Evolutionary conservation across 306 rosid genomes (phyloP), one percentile per base, ranked within the genome.

Genomic region (Oemleria cerasiformis): DNA sequence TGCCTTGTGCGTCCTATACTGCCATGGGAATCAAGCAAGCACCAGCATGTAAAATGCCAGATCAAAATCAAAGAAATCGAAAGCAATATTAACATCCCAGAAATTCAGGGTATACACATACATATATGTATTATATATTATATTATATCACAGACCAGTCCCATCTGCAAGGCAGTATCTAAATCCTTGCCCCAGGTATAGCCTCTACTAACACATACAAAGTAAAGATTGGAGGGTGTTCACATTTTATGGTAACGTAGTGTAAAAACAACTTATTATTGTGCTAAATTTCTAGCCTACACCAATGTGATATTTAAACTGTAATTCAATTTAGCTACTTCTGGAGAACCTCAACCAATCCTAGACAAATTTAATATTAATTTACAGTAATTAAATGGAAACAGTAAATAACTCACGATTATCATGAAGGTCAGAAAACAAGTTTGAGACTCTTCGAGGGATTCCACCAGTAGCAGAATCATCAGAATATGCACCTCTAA

Each of bases 401-500:
- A 21, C 17, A 6, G 30, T 4, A 39, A 19, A 39, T 40, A 50
- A 77, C 87, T 80, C 68, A 83, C 87, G 71, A 58, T 76, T 73
- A 70, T 14, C 68, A 67, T 68, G 75, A 69, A 44, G 49, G 39
- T 53, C 57, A 42, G 75, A 65, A 54, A 80, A 67, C 70, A 83
- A 65, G 63, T 71, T 67, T 20, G 84, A 80, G 63, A 83, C 64
- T 77, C 87, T 83, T 60, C 82, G 82, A 11, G 87, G 82, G 41
- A 83, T 61, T 71, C 65, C 72, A 30, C 71, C 73, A 36, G 45
- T 34, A 19, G 39, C 72, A 40, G 49, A 67, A 42, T 67, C 72
- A 72, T 56, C 76, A 38, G 66, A 65, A 53, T 14, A 47, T 30
- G 70, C 70, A 55, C 41, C 54, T 42, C 34, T 59, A 49, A 64